Base-by-base conservation (phyloP, 2,329 filamentous ascomycete species). In the Diaporthe velutina region DNA sequence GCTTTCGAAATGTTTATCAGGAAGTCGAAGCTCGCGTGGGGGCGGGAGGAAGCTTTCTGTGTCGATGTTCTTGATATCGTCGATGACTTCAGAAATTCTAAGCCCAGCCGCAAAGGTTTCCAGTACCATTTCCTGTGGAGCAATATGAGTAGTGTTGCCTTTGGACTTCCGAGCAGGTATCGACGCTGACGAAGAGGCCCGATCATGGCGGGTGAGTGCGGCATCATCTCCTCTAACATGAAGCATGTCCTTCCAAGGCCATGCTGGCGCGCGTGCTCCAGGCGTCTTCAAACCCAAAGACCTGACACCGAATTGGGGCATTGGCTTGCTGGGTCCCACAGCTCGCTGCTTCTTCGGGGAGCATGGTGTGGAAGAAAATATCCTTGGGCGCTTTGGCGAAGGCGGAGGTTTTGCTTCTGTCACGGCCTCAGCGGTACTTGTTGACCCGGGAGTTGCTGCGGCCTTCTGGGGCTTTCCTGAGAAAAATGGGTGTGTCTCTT, bases 191-290 rank as follows among this genome's bases (percentile, higher is more conserved):
- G 28, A 35, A 22, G 9, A 7, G 1, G 17, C n/a, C 19, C 19
- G 30, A 12, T 57, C 8, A 17, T 28, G 38, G 10, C 30, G 10
- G 45, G 19, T 48, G 22, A 52, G 38, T 3, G 22, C 38, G 12
- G 58, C 22, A 2, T 74, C 76, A 35, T 78, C 78, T 35, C 89
- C 91, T 72, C 92, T 89, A 55, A 95, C 83, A 81, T 95, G 93
- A 1, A 87, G 83, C 80, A 90, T 91, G 9, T 87, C 93, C 76
- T 88, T 87, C 66, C 90, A 88, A 50, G 94, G 94, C 93, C 94
- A 97, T n/a, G 90, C 86, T 4, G 94, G 90, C 71, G 94, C 87
- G 76, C 86, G 85, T 12, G 92, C 87, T 3, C 93, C 94, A 0
- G 92, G 90, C n/a, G 93, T 86, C 79, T 90, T 94, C 6, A 90